These are phyloP conservation scores for Saccharomyces pastorianus DNA, from an alignment of 1,139 yeast species.

Conservation along the genomic window DNA sequence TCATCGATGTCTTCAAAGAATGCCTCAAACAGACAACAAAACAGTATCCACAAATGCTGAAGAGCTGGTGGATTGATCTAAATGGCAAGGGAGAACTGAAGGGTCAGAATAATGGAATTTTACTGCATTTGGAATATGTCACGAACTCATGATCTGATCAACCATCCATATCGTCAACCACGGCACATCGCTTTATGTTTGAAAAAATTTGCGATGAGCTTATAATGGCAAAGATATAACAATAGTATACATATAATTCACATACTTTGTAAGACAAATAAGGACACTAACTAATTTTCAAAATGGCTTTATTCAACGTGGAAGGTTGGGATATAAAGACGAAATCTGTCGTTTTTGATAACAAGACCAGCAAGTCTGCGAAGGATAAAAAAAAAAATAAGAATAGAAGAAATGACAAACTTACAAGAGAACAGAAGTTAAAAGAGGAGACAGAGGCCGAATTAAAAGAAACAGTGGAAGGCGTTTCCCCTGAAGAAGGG, in stretches of 20 bases:
- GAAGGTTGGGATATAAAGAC: slow-evolving; percentile 73
- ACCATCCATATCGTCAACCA: slow-evolving; percentile 3
- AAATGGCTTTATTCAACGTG: slow-evolving; percentile 67
- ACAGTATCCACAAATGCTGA: slow-evolving; percentile 6
- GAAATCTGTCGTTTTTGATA: slow-evolving; percentile 44
- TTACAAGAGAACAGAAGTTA: background rate
- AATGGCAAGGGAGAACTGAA: slow-evolving; percentile 8
- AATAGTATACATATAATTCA: background rate
- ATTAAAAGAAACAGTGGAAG: background rate
- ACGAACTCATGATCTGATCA: background rate
- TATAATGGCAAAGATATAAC: background rate
- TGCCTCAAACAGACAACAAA: slow-evolving; percentile 5
- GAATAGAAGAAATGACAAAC: slow-evolving; percentile 10
- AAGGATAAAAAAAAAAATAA: slow-evolving; percentile 32
- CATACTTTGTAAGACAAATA: background rate
- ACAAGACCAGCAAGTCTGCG: slow-evolving; percentile 31
- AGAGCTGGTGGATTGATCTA: slow-evolving; percentile 21
- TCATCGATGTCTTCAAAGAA: slow-evolving; percentile 15
- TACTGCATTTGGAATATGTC: slow-evolving; percentile 14
- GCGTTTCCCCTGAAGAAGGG: slow-evolving; percentile 7
- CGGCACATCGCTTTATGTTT: slow-evolving; percentile 7
- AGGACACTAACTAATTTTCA: background rate
- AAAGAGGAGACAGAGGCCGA: slow-evolving; percentile 9
- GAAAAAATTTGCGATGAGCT: slow-evolving; percentile 3
- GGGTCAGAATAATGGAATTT: background rate